Conservation (phyloP, 2,329 filamentous ascomycete genomes). For the Hypocrella siamensis region DNA sequence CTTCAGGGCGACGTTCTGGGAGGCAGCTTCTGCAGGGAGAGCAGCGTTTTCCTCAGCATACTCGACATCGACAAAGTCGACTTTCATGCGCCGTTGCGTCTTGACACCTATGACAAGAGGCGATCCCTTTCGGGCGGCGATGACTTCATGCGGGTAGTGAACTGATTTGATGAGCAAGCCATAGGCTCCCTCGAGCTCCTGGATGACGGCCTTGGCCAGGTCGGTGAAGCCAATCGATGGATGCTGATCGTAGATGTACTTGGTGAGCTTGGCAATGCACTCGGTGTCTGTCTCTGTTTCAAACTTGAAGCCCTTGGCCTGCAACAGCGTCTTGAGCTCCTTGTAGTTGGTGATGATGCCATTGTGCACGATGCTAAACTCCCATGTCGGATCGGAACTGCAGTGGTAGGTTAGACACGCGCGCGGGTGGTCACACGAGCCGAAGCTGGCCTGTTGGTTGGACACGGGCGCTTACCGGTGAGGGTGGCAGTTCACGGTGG, state of each 20-base stretch:
- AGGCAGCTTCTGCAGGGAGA: constrained; percentile 83
- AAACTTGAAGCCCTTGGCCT: constrained; percentile 92
- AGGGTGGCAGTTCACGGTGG: constrained; percentile 91
- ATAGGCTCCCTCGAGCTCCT: constrained; percentile 95
- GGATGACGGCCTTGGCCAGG: constrained; percentile 92
- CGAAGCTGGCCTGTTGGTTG: not conserved
- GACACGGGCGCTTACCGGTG: constrained; percentile 55
- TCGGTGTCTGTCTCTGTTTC: constrained; percentile 99
- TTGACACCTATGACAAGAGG: constrained; percentile 94
- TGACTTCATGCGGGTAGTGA: constrained; percentile 94
- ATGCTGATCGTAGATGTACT: constrained; percentile 94
- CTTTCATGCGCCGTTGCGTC: constrained; percentile 98
- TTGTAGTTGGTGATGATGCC: constrained; percentile 99
- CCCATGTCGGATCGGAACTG: constrained; percentile 87
- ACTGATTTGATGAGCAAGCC: constrained; percentile 96
- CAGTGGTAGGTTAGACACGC: constrained; percentile 2
- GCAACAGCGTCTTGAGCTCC: constrained; percentile 86
- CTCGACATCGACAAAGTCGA: constrained; percentile 98
- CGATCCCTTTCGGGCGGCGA: constrained; percentile 96
- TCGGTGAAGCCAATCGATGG: constrained; percentile 91
- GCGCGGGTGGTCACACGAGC: not conserved
- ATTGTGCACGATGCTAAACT: constrained; percentile 97
- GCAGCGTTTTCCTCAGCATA: constrained; percentile 74
- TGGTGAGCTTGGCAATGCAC: constrained; percentile 96
- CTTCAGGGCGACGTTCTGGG: constrained; percentile 93